Conservation (phyloP, 768 basidiomycete genomes). For the Strobilomyces confusus region DNA sequence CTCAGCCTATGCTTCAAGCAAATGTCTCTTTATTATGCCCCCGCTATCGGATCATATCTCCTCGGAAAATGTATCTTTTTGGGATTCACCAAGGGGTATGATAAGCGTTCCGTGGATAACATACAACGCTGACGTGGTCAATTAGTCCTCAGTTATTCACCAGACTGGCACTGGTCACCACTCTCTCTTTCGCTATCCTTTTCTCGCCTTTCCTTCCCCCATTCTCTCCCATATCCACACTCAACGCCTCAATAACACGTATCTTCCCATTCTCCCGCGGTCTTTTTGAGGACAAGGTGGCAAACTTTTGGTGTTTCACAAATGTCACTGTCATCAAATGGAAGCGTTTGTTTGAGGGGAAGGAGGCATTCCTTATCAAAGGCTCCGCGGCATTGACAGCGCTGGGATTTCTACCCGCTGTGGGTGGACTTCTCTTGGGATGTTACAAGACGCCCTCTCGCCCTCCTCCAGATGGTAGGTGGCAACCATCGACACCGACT, state of each 20-base stretch:
- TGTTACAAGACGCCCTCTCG: slow-evolving; percentile 30
- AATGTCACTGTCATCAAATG: slow-evolving; percentile 84
- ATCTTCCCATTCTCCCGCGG: slow-evolving; percentile 93
- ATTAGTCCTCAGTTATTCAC: slow-evolving; percentile 52
- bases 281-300: slow-evolving; percentile 93
- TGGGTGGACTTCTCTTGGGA: slow-evolving; percentile 41
- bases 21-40: slow-evolving; percentile 93
- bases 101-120: background rate
- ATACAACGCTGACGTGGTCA: background rate
- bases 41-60: slow-evolving; percentile 87
- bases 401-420: slow-evolving; percentile 65
- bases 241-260: slow-evolving; percentile 66
- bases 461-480: background rate
- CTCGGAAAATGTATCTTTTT: slow-evolving; percentile 86
- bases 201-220: slow-evolving; percentile 81
- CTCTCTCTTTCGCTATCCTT: slow-evolving; percentile 58
- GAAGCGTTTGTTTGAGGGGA: slow-evolving; percentile 40
- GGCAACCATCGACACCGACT: slow-evolving; percentile 42
- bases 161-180: slow-evolving; percentile 60
- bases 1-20: slow-evolving; percentile 91
- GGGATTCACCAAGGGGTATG: slow-evolving; percentile 68
- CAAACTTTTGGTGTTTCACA: slow-evolving; percentile 95
- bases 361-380: slow-evolving; percentile 53
- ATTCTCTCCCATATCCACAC: slow-evolving; percentile 45
- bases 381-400: slow-evolving; percentile 65